Percentiles rank a stretch among this genome's conserved stretches.
These are phyloP conservation scores for Phytophthora citrophthora DNA, from an alignment of 352 stramenopile genomes.

Conservation along the genomic window DNA sequence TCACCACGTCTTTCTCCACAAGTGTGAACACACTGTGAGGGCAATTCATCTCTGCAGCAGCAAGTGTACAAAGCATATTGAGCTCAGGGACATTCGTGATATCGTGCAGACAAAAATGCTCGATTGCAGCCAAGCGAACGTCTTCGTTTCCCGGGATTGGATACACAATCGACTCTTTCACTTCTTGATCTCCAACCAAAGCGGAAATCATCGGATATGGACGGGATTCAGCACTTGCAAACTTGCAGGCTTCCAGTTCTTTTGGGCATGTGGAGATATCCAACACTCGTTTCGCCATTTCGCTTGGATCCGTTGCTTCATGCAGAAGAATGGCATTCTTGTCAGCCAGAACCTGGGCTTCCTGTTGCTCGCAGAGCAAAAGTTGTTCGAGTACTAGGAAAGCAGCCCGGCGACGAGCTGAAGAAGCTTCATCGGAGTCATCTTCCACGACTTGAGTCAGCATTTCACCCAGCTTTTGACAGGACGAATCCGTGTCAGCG, in stretches of 20 bases:
- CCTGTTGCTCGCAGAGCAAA: slow-evolving; percentile 11
- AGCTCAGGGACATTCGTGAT: slow-evolving; percentile 30
- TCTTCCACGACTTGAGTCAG: slow-evolving; percentile 11
- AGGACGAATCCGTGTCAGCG: slow-evolving; percentile 6
- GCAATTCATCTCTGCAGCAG: slow-evolving; percentile 37
- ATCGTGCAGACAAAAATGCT: slow-evolving; percentile 26
- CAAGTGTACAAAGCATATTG: slow-evolving; percentile 41
- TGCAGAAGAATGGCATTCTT: slow-evolving; percentile 15
- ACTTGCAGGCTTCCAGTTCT: slow-evolving; percentile 27
- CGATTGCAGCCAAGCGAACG: slow-evolving; percentile 31
- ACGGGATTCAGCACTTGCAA: slow-evolving; percentile 30
- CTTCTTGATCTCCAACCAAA: neutral
- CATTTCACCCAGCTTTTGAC: slow-evolving; percentile 15
- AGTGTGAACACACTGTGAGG: slow-evolving; percentile 40
- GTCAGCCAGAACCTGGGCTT: slow-evolving; percentile 7
- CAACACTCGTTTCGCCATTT: slow-evolving; percentile 15
- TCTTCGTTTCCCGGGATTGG: slow-evolving; percentile 40
- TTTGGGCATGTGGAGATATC: slow-evolving; percentile 27
- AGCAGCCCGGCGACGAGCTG: slow-evolving; percentile 3
- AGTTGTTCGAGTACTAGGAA: slow-evolving; percentile 24
- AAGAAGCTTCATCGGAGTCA: slow-evolving; percentile 2
- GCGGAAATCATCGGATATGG: slow-evolving; percentile 35
- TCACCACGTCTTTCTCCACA: slow-evolving; percentile 35
- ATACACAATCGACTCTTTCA: slow-evolving; percentile 20
- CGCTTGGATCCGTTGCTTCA: neutral